A percentile compares a stretch with the other conserved stretches of the same genome.
Conservation (phyloP, 345 rosid species). For the Euphorbia peplus region DNA sequence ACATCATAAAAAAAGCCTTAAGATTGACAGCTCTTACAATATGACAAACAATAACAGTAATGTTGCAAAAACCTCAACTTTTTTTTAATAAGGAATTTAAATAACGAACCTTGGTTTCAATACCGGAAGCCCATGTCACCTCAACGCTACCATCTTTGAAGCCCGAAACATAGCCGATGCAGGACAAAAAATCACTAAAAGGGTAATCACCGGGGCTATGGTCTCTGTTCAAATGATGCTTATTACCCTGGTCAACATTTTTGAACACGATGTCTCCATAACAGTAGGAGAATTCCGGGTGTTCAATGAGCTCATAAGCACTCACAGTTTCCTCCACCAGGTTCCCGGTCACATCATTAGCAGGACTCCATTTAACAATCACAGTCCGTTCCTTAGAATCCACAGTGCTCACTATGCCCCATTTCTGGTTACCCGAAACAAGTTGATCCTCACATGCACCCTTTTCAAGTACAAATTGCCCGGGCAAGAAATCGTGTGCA, state of each 20-base stretch:
- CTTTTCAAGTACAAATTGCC: slow-evolving; percentile 77
- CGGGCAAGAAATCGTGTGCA: slow-evolving; percentile 88
- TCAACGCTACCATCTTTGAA: slow-evolving; percentile 64
- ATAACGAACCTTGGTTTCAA: slow-evolving; percentile 52
- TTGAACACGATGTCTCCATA: slow-evolving; percentile 72
- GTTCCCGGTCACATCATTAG: slow-evolving; percentile 24
- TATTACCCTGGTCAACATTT: slow-evolving; percentile 23
- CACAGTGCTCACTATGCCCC: slow-evolving; percentile 66
- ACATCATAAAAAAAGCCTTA: slow-evolving; percentile 20
- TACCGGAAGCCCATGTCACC: slow-evolving; percentile 82
- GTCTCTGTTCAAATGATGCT: slow-evolving; percentile 21
- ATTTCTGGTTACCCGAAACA: slow-evolving; percentile 39
- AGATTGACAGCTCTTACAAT: slow-evolving; percentile 10
- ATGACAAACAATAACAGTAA: background rate
- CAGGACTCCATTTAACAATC: slow-evolving; percentile 65
- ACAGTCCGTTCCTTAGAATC: slow-evolving; percentile 79
- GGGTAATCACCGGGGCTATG: slow-evolving; percentile 21
- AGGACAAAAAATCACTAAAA: slow-evolving; percentile 39
- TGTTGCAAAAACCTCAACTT: background rate
- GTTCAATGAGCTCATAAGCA: slow-evolving; percentile 81
- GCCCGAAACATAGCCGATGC: slow-evolving; percentile 67
- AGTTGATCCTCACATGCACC: slow-evolving; percentile 41
- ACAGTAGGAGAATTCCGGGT: slow-evolving; percentile 70
- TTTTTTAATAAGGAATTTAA: background rate
- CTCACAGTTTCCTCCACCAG: slow-evolving; percentile 65